A percentile compares a stretch with the other conserved stretches of the same genome.
Evolutionary conservation across 495 filamentous ascomycete species (phyloP).

Genomic region (Aspergillus cavernicola): DNA sequence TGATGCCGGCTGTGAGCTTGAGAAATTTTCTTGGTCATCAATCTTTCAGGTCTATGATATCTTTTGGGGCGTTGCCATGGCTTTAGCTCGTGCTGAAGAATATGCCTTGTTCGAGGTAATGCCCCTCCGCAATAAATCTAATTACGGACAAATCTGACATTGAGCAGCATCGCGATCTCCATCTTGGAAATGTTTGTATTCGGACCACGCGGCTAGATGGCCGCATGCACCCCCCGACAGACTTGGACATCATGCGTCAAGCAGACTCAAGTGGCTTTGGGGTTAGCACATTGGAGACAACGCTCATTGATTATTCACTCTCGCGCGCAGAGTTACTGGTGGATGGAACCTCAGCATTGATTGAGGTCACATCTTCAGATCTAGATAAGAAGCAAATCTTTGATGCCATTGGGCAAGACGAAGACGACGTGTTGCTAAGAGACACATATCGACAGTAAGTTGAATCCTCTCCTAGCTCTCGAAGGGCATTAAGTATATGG

Average conservation of each 20-base stretch:
- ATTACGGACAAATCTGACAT: too few species aligned
- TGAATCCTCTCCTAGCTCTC: conserved; percentile 2
- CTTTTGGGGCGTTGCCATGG: conserved; percentile 74
- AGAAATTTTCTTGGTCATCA: conserved; percentile 52
- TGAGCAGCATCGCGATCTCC: conserved; percentile 86
- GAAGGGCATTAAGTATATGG: background rate
- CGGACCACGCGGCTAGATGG: conserved; percentile 36
- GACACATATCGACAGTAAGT: conserved; percentile 43
- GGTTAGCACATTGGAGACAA: conserved; percentile 67
- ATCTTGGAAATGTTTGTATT: conserved; percentile 85
- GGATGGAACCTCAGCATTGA: conserved; percentile 20
- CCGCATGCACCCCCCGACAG: conserved; percentile 32
- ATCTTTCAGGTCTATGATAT: conserved; percentile 75
- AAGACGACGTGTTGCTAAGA: conserved; percentile 39
- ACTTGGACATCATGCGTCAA: conserved; percentile 26
- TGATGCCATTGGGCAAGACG: conserved; percentile 41
- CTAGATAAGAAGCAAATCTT: conserved; percentile 47
- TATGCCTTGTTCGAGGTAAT: conserved; percentile 68
- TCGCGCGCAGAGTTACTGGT: conserved; percentile 55
- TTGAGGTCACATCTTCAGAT: conserved; percentile 43
- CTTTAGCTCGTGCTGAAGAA: conserved; percentile 72
- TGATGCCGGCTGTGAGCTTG: conserved; percentile 77
- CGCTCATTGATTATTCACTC: conserved; percentile 87
- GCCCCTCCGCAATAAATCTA: background rate
- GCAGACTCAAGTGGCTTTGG: conserved; percentile 54